These are phyloP conservation scores for Aegilops sharonensis DNA, from an alignment of 176 grass and related monocot genomes.

Conservation along the genomic window DNA sequence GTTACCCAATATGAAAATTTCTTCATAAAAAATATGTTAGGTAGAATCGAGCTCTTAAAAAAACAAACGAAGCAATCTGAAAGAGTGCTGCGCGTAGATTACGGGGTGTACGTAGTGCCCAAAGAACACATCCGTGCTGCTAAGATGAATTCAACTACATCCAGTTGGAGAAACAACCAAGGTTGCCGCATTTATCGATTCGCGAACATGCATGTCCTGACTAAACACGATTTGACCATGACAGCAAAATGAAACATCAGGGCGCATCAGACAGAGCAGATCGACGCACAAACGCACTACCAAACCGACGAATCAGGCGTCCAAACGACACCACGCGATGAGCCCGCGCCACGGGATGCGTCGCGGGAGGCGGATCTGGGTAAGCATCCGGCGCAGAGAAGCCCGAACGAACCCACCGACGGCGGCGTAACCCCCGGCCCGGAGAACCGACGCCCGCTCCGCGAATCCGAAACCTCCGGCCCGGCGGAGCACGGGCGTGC, in stretches of 20 bases:
- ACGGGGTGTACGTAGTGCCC: background rate
- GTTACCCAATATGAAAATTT: background rate
- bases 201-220: background rate
- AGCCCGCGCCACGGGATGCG: background rate
- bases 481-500: background rate
- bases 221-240: background rate
- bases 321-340: background rate
- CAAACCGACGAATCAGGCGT: background rate
- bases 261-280: background rate
- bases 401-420: background rate
- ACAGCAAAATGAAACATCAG: background rate
- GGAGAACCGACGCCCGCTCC: background rate
- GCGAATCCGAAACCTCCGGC: background rate
- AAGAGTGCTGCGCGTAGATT: background rate
- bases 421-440: background rate
- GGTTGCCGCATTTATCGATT: background rate
- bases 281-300: background rate
- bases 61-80: background rate
- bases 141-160: too few species aligned
- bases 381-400: background rate
- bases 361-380: background rate
- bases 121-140: background rate
- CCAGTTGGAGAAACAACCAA: background rate
- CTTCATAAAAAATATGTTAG: background rate
- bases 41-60: background rate